These are phyloP conservation scores for Zymoseptoria brevis DNA, from an alignment of 2,329 filamentous ascomycete genomes.

Conservation along the genomic window DNA sequence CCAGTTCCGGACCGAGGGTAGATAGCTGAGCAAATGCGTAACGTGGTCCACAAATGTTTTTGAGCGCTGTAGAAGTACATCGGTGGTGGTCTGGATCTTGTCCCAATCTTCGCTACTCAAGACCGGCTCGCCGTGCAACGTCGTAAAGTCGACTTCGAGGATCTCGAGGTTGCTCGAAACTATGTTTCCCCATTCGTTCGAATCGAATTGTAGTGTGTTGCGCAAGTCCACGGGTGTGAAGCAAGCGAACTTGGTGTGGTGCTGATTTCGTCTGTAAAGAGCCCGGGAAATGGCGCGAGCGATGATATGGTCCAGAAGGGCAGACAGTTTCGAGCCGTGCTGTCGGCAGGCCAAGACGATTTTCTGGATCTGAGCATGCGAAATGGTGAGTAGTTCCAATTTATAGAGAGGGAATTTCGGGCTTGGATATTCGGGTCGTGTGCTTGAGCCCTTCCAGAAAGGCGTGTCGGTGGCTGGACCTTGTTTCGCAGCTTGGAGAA, in stretches of 20 bases:
- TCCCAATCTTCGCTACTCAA: constrained; percentile 28
- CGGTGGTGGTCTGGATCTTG: constrained; percentile 27
- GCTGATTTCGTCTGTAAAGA: constrained; percentile 15
- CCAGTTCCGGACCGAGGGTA: constrained; percentile 35
- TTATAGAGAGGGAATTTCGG: constrained; percentile 3
- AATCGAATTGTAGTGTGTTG: constrained; percentile 25
- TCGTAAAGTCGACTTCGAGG: background rate
- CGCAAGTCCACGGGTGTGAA: constrained; percentile 38
- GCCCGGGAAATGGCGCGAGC: constrained; percentile 31
- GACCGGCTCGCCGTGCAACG: background rate
- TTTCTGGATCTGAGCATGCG: constrained; percentile 19
- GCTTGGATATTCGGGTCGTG: constrained; percentile 14
- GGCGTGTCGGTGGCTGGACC: constrained; percentile 17
- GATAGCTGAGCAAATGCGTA: constrained; percentile 38
- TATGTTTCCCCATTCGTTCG: constrained; percentile 33
- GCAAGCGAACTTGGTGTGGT: constrained; percentile 31
- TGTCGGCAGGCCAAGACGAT: constrained; percentile 27
- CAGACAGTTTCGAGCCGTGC: constrained; percentile 37
- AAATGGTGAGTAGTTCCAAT: constrained; percentile 16
- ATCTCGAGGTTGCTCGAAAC: constrained; percentile 16
- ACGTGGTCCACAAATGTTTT: constrained; percentile 33
- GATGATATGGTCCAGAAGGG: constrained; percentile 34
- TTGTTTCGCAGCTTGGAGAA: constrained; percentile 22
- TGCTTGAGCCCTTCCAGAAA: constrained; percentile 12
- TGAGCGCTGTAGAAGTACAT: constrained; percentile 28